A percentile compares a stretch with the other conserved stretches of the same genome.
Conservation (phyloP, 2,329 filamentous ascomycete genomes). For the Neurospora crassa region DNA sequence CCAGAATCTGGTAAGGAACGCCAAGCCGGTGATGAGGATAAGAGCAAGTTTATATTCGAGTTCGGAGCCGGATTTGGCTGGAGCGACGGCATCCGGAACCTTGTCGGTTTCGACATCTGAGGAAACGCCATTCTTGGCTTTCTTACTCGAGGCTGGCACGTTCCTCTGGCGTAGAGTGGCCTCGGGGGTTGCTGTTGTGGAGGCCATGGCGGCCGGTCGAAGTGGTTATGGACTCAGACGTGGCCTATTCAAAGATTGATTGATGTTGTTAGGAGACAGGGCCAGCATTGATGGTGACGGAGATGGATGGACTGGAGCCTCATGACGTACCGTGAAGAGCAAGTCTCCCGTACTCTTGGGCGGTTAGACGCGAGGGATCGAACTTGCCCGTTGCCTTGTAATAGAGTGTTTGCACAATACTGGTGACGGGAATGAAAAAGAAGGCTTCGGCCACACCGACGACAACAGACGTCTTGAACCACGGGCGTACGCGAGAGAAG, state of each 20-base stretch:
- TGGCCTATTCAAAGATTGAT: background rate
- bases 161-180: conserved; percentile 52
- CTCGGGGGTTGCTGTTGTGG: conserved; percentile 39
- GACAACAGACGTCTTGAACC: background rate
- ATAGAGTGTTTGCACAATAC: background rate
- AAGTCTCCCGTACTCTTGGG: background rate
- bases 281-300: background rate
- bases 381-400: background rate
- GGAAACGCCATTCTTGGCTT: conserved; percentile 33
- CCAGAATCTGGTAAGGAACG: conserved; percentile 90
- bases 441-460: background rate
- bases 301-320: background rate
- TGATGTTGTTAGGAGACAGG: background rate
- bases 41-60: conserved; percentile 79
- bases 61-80: conserved; percentile 45
- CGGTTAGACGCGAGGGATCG: background rate
- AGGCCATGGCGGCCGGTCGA: conserved; percentile 31
- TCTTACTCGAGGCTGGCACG: conserved; percentile 35
- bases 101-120: conserved; percentile 42
- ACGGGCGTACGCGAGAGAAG: background rate
- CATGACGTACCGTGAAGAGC: background rate
- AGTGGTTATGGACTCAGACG: background rate
- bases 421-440: background rate
- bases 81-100: conserved; percentile 31
- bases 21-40: conserved; percentile 65